These are phyloP conservation scores for Dioscorea cayenensis DNA, from an alignment of 116 monocot species.

Conservation along the genomic window DNA sequence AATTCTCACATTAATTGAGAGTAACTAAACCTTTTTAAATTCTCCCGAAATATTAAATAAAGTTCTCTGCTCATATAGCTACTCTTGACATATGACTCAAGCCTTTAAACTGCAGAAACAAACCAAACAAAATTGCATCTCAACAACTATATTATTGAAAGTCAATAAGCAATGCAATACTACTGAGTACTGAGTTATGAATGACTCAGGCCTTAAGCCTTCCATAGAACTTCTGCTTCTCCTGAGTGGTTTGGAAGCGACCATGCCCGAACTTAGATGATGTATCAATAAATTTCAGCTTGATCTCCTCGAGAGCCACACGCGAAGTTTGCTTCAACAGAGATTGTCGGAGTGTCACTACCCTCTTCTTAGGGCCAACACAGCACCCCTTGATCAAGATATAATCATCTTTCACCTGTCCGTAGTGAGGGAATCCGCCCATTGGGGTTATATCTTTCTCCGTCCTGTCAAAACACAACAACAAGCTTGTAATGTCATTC, in stretches of 20 bases:
- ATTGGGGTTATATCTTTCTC: constrained; percentile 31
- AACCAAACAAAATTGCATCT: neutral
- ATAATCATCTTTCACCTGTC: constrained; percentile 27
- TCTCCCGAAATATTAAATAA: too few relatives aligned
- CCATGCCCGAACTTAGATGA: constrained; percentile 32
- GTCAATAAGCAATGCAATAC: neutral
- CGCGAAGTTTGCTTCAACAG: constrained; percentile 25
- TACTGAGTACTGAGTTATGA: neutral
- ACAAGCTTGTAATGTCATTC: neutral
- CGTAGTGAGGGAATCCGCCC: constrained; percentile 29
- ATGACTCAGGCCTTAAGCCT: constrained; percentile 1
- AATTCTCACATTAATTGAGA: too few relatives aligned
- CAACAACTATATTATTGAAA: neutral
- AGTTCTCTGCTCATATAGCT: too few relatives aligned
- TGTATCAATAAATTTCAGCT: constrained; percentile 23
- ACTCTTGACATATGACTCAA: too few relatives aligned
- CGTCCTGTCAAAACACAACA: constrained; percentile 5
- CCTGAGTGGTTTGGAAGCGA: constrained; percentile 29
- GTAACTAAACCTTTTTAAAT: too few relatives aligned
- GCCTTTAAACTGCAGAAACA: too few relatives aligned
- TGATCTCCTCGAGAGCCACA: constrained; percentile 14
- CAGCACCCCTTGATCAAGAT: constrained; percentile 11
- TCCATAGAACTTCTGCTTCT: constrained; percentile 30
- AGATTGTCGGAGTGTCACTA: constrained; percentile 27
- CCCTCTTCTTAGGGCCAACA: constrained; percentile 22